Base-by-base conservation (phyloP, 2,329 filamentous ascomycete species). In the Fusarium stilboides region DNA sequence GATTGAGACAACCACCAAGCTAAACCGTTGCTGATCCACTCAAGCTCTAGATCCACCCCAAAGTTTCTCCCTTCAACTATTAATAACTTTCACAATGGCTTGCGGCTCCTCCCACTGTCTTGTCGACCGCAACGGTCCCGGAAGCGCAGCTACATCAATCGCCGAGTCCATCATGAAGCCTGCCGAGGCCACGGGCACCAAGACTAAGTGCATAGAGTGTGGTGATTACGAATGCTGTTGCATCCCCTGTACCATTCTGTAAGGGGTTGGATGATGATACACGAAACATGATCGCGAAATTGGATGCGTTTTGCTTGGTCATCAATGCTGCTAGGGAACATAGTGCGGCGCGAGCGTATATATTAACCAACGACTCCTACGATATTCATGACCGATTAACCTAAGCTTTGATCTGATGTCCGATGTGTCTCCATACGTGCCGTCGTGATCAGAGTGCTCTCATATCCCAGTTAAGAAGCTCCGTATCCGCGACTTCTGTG, bases 161-260 rank as follows among this genome's bases (percentile, higher is more conserved):
- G 80, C 84, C 64, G 82, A 83, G 68, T 83, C 77, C 71, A 85
- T 88, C 73, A 74, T 87, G 69, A 87, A 87, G 78, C 82, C 83
- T 9, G 80, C 79, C 22, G 81, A 81, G 47, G 80, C 80, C 74
- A 84, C 83, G 3, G 82, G 73, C 42, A 73, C 73, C 31, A 75
- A 73, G 65, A 75, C 73, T 15, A 71, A 70, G 39, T 75, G 73
- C 61, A 75, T 75, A 33, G 73, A 75, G 47, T 75, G 73, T 40
- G 73, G 73, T 40, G 73, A 75, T 70, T 75, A 73, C 57, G 73
- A 85, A 51, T 88, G 85, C 75, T 88, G 86, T 75, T 88, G 86
- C 73, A 86, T 88, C 61, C 84, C 84, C 22, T 88, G 86, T 67
- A 80, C 78, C 10, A 80, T 87, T 37, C 83, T 87, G 80, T 87